A percentile compares a stretch with the other conserved stretches of the same genome.
These are phyloP conservation scores for Vanilla planifolia DNA, from an alignment of 106 monocot species.

Conservation along the genomic window DNA sequence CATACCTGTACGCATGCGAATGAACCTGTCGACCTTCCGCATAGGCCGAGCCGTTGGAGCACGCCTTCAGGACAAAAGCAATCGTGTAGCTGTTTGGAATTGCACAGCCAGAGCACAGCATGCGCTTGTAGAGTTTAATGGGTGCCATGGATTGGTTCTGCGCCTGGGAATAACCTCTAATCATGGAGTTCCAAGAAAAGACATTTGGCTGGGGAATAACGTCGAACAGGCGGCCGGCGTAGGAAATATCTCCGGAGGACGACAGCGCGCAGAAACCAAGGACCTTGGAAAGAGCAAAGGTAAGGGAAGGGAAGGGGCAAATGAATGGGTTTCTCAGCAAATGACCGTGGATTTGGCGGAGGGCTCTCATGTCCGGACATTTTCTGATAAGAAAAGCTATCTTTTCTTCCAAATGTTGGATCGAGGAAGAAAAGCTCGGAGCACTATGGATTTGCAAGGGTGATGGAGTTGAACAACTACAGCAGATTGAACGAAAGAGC, in stretches of 20 bases:
- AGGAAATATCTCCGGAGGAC: conserved; percentile 31
- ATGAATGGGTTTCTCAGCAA: conserved; percentile 30
- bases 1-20: conserved; percentile 44
- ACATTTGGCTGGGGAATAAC: conserved; percentile 59
- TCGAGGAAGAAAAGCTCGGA: neutral
- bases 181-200: conserved; percentile 76
- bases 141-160: conserved; percentile 40
- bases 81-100: conserved; percentile 72
- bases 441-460: neutral
- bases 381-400: conserved; percentile 38
- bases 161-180: conserved; percentile 37
- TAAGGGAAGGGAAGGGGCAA: conserved; percentile 13
- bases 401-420: conserved; percentile 21
- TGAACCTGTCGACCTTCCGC: conserved; percentile 70
- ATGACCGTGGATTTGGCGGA: conserved; percentile 65
- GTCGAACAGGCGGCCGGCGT: conserved; percentile 65
- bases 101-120: conserved; percentile 36
- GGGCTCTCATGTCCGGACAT: conserved; percentile 54
- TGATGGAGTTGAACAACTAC: neutral
- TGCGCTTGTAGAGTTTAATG: conserved; percentile 36
- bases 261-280: conserved; percentile 47
- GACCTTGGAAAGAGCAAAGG: conserved; percentile 50
- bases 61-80: conserved; percentile 72
- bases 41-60: conserved; percentile 28
- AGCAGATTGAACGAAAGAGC: no score